These are phyloP conservation scores for Hanseniaspora meyeri DNA, from an alignment of 805 yeast genomes.

Conservation along the genomic window DNA sequence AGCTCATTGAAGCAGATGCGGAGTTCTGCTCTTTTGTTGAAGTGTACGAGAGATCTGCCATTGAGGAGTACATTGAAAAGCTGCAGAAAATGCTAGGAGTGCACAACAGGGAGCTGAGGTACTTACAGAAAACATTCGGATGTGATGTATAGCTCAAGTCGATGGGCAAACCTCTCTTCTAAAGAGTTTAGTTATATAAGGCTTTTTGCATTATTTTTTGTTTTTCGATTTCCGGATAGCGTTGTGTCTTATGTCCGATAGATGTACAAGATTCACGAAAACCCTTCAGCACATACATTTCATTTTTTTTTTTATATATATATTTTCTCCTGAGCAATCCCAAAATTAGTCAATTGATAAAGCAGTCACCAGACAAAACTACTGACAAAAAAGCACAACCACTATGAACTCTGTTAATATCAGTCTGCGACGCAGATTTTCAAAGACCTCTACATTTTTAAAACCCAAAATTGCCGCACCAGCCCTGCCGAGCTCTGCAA, in stretches of 20 bases:
- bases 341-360: too few relatives aligned
- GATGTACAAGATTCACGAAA: too few relatives aligned
- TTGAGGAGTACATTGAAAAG: background rate
- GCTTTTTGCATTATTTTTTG: too few relatives aligned
- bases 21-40: background rate
- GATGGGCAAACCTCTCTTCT: too few relatives aligned
- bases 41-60: background rate
- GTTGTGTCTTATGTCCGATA: too few relatives aligned
- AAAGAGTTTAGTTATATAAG: too few relatives aligned
- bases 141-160: background rate
- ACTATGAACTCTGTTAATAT: background rate
- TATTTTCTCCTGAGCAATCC: too few relatives aligned
- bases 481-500: background rate
- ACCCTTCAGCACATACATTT: too few relatives aligned
- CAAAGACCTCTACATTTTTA: background rate
- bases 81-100: background rate
- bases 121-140: background rate
- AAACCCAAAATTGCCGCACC: background rate
- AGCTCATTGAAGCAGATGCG: background rate
- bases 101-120: too few relatives aligned
- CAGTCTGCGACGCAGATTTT: background rate
- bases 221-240: too few relatives aligned
- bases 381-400: background rate
- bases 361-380: too few relatives aligned
- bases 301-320: too few relatives aligned